Percentiles rank a stretch among this genome's conserved stretches.
Conservation (phyloP, 768 basidiomycete genomes). For the Mrakia hoshinonis region DNA sequence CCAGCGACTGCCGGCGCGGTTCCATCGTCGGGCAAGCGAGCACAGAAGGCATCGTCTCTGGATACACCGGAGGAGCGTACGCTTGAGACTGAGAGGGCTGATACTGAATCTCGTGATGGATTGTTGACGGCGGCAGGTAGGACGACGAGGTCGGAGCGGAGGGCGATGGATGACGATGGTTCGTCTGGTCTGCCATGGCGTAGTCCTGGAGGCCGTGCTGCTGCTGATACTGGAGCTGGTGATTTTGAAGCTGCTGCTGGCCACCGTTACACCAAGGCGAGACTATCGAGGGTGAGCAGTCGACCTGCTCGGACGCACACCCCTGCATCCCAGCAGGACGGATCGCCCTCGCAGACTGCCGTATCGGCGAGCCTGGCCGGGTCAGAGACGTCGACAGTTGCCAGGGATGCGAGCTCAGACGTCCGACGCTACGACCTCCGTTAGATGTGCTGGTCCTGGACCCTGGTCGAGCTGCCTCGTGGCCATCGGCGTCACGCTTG, state of each 20-base stretch:
- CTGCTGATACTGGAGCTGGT: constrained; percentile 5
- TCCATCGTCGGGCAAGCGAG: neutral
- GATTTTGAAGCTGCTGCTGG: neutral
- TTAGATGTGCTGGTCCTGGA: constrained; percentile 5
- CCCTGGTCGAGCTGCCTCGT: neutral
- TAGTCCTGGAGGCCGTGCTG: neutral
- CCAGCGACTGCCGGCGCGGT: neutral
- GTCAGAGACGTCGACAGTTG: neutral
- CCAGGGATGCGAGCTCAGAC: neutral
- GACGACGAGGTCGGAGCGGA: neutral
- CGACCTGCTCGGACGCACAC: neutral
- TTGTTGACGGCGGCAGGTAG: neutral
- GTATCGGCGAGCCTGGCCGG: neutral
- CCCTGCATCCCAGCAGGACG: neutral
- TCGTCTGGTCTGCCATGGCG: neutral
- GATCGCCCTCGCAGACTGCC: neutral
- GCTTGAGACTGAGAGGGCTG: neutral
- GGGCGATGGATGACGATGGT: neutral
- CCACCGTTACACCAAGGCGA: neutral
- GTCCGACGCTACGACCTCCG: neutral
- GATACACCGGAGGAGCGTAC: neutral
- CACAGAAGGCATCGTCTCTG: neutral
- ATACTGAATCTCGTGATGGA: neutral
- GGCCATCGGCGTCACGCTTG: neutral
- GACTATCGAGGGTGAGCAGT: neutral